These are phyloP conservation scores for Vanrija sp. DNA, from an alignment of 1,284 basidiomycete species.

Conservation along the genomic window DNA sequence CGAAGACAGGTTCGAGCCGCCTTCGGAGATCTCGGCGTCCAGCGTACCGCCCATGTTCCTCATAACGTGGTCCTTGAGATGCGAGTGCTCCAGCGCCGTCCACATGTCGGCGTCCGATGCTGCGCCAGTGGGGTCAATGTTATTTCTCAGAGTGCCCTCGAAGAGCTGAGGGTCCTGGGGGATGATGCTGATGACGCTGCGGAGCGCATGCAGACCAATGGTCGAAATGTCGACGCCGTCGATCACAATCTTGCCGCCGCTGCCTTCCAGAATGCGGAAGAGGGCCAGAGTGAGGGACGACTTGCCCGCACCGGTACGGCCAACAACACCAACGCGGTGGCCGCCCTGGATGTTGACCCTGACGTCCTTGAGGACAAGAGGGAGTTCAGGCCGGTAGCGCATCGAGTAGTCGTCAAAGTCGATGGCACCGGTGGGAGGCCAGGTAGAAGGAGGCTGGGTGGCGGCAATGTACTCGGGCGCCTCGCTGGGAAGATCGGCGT, in stretches of 20 bases:
- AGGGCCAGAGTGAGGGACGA: conserved; percentile 63
- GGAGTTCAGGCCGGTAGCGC: conserved; percentile 75
- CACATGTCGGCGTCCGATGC: conserved; percentile 75
- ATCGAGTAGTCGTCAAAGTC: conserved; percentile 76
- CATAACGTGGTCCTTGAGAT: conserved; percentile 58
- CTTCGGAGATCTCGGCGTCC: conserved; percentile 73
- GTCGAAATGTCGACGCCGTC: conserved; percentile 79
- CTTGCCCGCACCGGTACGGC: conserved; percentile 87
- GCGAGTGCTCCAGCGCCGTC: conserved; percentile 69
- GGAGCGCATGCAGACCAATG: conserved; percentile 72
- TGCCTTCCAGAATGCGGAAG: conserved; percentile 69
- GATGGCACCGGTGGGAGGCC: conserved; percentile 74
- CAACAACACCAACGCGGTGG: conserved; percentile 80
- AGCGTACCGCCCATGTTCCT: conserved; percentile 66
- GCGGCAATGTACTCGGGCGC: conserved; percentile 69
- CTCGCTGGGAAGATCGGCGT: conserved; percentile 71
- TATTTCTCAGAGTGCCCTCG: conserved; percentile 66
- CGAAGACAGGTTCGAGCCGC: conserved; percentile 70
- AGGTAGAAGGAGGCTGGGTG: conserved; percentile 58
- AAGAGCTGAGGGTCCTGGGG: conserved; percentile 80
- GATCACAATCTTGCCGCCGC: conserved; percentile 70
- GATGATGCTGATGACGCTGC: conserved; percentile 72
- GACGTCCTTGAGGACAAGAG: conserved; percentile 71
- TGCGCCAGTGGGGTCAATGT: conserved; percentile 48
- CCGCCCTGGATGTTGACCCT: conserved; percentile 60